Conservation (phyloP, 1,284 basidiomycete genomes). For the Bondarzewia mesenterica region DNA sequence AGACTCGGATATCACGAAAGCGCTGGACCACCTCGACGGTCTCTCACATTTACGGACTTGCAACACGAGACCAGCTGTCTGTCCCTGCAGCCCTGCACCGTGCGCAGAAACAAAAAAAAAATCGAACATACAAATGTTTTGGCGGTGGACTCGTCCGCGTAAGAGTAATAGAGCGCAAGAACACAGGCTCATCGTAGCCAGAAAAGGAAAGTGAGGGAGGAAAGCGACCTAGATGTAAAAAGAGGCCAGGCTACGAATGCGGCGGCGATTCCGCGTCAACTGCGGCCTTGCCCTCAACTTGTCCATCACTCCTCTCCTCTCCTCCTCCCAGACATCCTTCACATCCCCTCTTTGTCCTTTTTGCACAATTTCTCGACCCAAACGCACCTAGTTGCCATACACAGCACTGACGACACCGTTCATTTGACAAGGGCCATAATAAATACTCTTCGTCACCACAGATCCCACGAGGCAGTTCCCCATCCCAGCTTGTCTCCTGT, state of each 20-base stretch:
- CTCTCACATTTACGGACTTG: no score
- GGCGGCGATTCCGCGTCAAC: conserved; percentile 12
- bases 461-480: neutral
- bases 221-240: conserved; percentile 12
- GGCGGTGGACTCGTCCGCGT: neutral
- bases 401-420: neutral
- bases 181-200: conserved; percentile 1
- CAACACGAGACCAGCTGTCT: no score
- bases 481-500: neutral
- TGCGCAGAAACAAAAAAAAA: no score
- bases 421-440: neutral
- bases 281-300: conserved; percentile 14
- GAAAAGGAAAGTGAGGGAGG: conserved; percentile 9
- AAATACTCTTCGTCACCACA: neutral
- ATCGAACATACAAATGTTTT: no score
- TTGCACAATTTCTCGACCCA: neutral
- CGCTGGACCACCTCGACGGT: conserved; percentile 4
- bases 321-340: conserved; percentile 9
- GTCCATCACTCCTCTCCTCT: conserved; percentile 4
- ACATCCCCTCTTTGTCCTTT: neutral
- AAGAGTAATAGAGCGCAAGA: neutral
- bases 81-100: no score
- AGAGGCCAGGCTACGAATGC: conserved; percentile 1
- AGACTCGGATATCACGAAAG: neutral
- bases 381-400: neutral